Conservation (phyloP, 2,329 filamentous ascomycete species). For the Arthrobotrys conoides region DNA sequence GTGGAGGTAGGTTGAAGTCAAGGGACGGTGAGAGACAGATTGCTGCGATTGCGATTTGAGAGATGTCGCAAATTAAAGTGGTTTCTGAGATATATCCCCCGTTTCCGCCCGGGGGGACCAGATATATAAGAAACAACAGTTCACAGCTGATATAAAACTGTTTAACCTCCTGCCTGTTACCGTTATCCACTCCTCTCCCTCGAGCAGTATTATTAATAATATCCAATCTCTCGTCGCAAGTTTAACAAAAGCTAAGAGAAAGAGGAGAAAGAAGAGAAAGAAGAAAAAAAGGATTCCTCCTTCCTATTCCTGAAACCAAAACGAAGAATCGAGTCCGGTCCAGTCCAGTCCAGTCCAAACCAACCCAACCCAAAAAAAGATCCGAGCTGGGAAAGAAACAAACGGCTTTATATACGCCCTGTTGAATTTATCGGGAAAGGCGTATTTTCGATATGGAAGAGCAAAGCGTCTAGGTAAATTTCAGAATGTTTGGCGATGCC, state of each 20-base stretch:
- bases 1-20: neutral
- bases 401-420: constrained; percentile 8
- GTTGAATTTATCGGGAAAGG: too few relatives aligned
- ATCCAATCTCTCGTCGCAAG: constrained; percentile 4
- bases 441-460: too few relatives aligned
- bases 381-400: neutral
- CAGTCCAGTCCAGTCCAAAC: neutral
- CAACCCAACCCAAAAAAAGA: neutral
- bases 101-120: constrained; percentile 6
- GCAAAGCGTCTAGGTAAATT: neutral
- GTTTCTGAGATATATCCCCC: constrained; percentile 9
- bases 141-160: constrained; percentile 18
- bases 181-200: neutral
- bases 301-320: constrained; percentile 25
- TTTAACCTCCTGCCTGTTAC: constrained; percentile 17
- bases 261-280: too few relatives aligned
- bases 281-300: constrained; percentile 1
- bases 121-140: neutral
- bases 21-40: neutral
- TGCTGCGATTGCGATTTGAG: neutral
- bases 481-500: neutral
- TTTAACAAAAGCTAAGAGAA: too few relatives aligned
- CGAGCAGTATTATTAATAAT: neutral
- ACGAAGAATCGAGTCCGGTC: neutral
- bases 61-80: constrained; percentile 21